A percentile compares a stretch with the other conserved stretches of the same genome.
Conservation (phyloP, 23 red algal species). For the Gracilaria domingensis region DNA sequence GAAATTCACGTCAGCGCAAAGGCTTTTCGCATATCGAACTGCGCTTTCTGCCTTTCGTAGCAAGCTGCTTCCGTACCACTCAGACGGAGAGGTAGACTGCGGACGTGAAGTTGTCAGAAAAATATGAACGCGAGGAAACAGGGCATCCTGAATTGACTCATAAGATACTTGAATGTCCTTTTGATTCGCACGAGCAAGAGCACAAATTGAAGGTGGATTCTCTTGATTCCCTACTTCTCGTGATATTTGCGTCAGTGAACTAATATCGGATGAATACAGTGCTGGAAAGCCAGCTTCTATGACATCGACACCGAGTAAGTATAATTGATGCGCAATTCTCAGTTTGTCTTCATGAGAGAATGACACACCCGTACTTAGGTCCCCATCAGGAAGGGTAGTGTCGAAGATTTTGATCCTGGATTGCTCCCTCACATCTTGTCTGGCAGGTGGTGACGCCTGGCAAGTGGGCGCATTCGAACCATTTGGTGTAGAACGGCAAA, state of each 20-base stretch:
- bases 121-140: conserved; percentile 9
- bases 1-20: conserved; percentile 37
- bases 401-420: conserved; percentile 36
- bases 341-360: conserved; percentile 33
- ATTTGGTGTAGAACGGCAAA: too few relatives aligned
- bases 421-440: background rate
- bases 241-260: background rate
- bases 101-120: conserved; percentile 9
- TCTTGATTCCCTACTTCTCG: background rate
- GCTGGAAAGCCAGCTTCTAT: conserved; percentile 39
- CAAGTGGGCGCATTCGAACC: too few relatives aligned
- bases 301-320: conserved; percentile 31
- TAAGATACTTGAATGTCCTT: background rate
- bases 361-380: background rate
- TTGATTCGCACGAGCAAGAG: background rate
- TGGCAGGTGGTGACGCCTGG: background rate
- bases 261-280: background rate
- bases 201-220: background rate
- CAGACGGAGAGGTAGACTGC: background rate
- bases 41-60: background rate
- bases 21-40: background rate
- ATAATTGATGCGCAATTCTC: conserved; percentile 1
- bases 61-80: background rate
- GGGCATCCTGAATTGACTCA: conserved; percentile 7
- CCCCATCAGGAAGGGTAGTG: conserved; percentile 42